These are phyloP conservation scores for Neocucurbitaria cava DNA, from an alignment of 2,329 filamentous ascomycete species.

Conservation along the genomic window DNA sequence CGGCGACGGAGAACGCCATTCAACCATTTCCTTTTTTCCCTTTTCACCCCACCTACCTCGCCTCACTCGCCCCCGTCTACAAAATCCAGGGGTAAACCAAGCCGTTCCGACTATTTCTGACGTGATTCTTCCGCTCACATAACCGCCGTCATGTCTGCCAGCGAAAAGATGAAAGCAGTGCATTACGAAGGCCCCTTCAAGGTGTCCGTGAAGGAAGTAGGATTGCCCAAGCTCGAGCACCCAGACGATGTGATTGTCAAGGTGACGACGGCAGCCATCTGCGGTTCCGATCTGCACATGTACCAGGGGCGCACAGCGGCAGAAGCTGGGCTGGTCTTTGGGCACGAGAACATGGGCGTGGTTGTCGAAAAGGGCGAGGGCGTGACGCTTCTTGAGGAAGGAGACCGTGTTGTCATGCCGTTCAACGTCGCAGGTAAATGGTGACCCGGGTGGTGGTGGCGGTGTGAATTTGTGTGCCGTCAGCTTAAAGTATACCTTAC, in stretches of 20 bases:
- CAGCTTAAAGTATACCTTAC: not conserved
- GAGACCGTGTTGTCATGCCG: slow-evolving; percentile 69
- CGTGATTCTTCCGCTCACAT: too few species aligned
- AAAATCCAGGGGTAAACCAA: too few species aligned
- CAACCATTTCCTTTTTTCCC: too few species aligned
- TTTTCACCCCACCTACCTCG: too few species aligned
- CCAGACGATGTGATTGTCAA: slow-evolving; percentile 71
- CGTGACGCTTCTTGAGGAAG: slow-evolving; percentile 67
- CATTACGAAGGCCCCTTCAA: slow-evolving; percentile 69
- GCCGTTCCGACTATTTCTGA: too few species aligned
- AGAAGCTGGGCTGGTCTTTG: slow-evolving; percentile 67
- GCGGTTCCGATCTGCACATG: slow-evolving; percentile 63
- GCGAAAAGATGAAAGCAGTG: slow-evolving; percentile 64
- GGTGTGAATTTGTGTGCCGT: too few species aligned
- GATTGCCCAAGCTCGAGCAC: slow-evolving; percentile 65
- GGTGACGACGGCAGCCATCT: slow-evolving; percentile 68
- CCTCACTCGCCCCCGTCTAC: too few species aligned
- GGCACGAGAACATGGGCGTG: slow-evolving; percentile 69
- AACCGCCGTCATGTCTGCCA: slow-evolving; percentile 18
- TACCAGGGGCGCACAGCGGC: slow-evolving; percentile 71
- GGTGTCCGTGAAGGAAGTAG: slow-evolving; percentile 68
- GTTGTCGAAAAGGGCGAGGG: slow-evolving; percentile 63
- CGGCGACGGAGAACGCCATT: too few species aligned
- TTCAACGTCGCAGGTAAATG: slow-evolving; percentile 67
- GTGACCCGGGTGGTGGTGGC: slow-evolving; percentile 46